A percentile compares a stretch with the other conserved stretches of the same genome.
Evolutionary conservation across 2,329 filamentous ascomycete genomes (phyloP).

Genomic region (Fusarium mundagurra): DNA sequence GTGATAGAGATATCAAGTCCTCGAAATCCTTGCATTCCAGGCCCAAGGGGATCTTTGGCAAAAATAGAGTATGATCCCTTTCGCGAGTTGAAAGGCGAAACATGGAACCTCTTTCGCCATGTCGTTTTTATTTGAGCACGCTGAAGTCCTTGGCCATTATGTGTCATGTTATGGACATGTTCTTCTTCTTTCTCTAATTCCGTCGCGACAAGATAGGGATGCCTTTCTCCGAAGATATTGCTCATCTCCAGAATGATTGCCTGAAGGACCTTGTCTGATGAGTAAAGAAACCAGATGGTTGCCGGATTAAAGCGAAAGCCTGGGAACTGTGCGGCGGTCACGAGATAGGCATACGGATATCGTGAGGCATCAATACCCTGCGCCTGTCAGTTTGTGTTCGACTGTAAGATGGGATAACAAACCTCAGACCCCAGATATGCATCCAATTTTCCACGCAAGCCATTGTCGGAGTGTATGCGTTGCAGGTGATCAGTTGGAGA

Average conservation of each 20-base stretch:
- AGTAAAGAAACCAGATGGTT: slow-evolving; percentile 84
- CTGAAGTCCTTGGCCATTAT: background rate
- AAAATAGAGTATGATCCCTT: slow-evolving; percentile 64
- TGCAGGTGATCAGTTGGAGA: slow-evolving; percentile 69
- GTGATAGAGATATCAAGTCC: slow-evolving; percentile 69
- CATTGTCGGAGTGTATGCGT: slow-evolving; percentile 60
- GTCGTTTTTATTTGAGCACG: slow-evolving; percentile 54
- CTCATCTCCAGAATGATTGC: slow-evolving; percentile 79
- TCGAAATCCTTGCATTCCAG: slow-evolving; percentile 49
- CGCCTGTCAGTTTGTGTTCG: slow-evolving; percentile 21
- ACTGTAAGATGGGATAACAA: slow-evolving; percentile 16
- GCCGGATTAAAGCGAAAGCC: slow-evolving; percentile 80
- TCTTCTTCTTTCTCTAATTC: slow-evolving; percentile 40
- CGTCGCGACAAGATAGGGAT: slow-evolving; percentile 49
- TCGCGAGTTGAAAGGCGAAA: slow-evolving; percentile 77
- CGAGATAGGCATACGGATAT: slow-evolving; percentile 75
- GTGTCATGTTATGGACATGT: background rate
- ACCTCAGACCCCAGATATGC: slow-evolving; percentile 68
- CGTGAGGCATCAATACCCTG: slow-evolving; percentile 66
- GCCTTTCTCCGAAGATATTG: slow-evolving; percentile 78
- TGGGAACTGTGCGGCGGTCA: slow-evolving; percentile 75
- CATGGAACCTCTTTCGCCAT: slow-evolving; percentile 79
- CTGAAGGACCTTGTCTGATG: slow-evolving; percentile 62
- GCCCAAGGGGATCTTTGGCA: slow-evolving; percentile 57
- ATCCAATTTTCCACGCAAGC: slow-evolving; percentile 71